Conservation (phyloP, 2,329 filamentous ascomycete genomes). For the Hymenoscyphus scutula region DNA sequence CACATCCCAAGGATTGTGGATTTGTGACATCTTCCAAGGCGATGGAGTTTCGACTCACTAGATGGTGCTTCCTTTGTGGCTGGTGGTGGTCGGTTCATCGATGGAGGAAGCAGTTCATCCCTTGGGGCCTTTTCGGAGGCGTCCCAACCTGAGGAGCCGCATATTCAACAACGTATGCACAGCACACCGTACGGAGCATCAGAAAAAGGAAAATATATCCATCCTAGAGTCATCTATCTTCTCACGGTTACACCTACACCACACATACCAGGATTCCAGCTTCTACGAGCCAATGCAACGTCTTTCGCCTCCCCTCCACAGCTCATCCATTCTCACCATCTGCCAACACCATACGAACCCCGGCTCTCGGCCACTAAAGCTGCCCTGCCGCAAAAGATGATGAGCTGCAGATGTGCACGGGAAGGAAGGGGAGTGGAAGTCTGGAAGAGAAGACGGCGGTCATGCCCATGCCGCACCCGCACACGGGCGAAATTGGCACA, state of each 20-base stretch:
- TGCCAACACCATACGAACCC: slow-evolving; percentile 1
- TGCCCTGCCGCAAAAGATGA: neutral
- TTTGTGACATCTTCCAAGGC: neutral
- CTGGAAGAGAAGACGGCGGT: neutral
- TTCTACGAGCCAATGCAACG: slow-evolving; percentile 2
- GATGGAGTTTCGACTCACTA: neutral
- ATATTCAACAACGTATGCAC: neutral
- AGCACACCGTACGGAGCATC: neutral
- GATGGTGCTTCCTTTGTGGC: neutral
- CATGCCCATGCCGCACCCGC: neutral
- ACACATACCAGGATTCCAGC: neutral
- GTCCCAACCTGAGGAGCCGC: slow-evolving; percentile 1
- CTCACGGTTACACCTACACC: neutral
- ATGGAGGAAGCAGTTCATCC: neutral
- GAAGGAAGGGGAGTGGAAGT: neutral
- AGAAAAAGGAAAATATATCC: neutral
- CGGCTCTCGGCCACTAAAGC: neutral
- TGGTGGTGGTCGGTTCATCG: neutral
- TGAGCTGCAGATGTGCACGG: slow-evolving; percentile 4
- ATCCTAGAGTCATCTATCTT: neutral
- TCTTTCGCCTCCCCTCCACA: neutral
- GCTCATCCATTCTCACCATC: neutral
- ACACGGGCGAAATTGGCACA: slow-evolving; percentile 2
- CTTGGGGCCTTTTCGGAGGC: neutral
- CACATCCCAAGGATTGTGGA: neutral